These are phyloP conservation scores for Botryotinia globosa DNA, from an alignment of 2,329 filamentous ascomycete genomes.

Conservation along the genomic window DNA sequence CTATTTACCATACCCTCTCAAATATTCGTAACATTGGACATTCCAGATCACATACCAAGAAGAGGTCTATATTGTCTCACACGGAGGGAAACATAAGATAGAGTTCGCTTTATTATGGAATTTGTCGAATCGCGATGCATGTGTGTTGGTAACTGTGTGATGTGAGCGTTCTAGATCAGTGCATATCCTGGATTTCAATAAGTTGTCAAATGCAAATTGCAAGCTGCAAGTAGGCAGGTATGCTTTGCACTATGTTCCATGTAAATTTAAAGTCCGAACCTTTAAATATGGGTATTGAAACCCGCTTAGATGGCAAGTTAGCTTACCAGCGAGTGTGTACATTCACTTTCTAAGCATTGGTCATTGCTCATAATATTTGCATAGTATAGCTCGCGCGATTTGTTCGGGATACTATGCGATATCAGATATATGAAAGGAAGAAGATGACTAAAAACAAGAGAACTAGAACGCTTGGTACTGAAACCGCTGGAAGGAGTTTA, in stretches of 20 bases:
- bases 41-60: not conserved
- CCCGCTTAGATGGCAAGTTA: not conserved
- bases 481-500: not conserved
- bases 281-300: not conserved
- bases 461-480: not conserved
- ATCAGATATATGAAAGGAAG: not conserved
- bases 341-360: not conserved
- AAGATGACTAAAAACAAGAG: not conserved
- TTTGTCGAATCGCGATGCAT: not conserved
- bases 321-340: not conserved
- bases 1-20: not conserved
- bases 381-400: not conserved
- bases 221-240: not conserved
- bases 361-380: not conserved
- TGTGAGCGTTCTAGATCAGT: not conserved
- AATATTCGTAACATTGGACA: not conserved
- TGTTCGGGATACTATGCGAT: not conserved
- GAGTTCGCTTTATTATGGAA: not conserved
- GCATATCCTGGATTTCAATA: not conserved
- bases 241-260: not conserved
- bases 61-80: not conserved
- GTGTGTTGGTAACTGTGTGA: not conserved
- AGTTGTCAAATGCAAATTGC: not conserved
- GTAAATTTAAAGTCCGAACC: not conserved
- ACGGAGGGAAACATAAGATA: not conserved